A percentile compares a stretch with the other conserved stretches of the same genome.
These are phyloP conservation scores for Protea cynaroides DNA, from an alignment of 164 flowering plant genomes.

Conservation along the genomic window DNA sequence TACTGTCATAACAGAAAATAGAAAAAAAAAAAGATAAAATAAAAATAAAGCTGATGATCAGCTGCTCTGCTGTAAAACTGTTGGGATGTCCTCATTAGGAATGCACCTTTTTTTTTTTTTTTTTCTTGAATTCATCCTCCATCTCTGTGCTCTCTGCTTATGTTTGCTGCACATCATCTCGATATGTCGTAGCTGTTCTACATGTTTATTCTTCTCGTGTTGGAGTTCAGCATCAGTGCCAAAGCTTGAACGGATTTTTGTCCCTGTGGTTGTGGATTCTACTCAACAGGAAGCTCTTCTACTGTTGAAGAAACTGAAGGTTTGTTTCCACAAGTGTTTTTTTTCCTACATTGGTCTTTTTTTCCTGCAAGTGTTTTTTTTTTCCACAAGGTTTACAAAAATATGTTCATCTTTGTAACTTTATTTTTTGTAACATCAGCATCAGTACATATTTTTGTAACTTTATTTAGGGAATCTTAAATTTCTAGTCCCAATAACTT, in stretches of 20 bases:
- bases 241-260: constrained; percentile 36
- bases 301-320: constrained; percentile 73
- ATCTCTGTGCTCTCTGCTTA: background rate
- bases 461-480: background rate
- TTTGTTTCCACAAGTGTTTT: constrained; percentile 22
- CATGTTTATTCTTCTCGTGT: background rate
- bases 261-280: constrained; percentile 55
- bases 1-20: no score
- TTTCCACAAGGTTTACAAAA: no score
- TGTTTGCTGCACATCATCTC: constrained; percentile 1
- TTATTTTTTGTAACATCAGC: background rate
- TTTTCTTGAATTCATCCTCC: background rate
- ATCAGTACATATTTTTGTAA: background rate
- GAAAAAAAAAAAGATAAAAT: no score
- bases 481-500: background rate
- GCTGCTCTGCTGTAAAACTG: no score
- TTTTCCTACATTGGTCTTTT: constrained; percentile 17
- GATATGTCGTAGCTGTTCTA: background rate
- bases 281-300: constrained; percentile 71
- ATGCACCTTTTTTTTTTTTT: no score
- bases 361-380: constrained; percentile 11
- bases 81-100: no score
- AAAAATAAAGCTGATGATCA: no score
- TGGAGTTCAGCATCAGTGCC: constrained; percentile 16
- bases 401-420: no score